phyloP scores from a whole-genome alignment of 352 stramenopile species.

The Lagenidium giganteum region DNA sequence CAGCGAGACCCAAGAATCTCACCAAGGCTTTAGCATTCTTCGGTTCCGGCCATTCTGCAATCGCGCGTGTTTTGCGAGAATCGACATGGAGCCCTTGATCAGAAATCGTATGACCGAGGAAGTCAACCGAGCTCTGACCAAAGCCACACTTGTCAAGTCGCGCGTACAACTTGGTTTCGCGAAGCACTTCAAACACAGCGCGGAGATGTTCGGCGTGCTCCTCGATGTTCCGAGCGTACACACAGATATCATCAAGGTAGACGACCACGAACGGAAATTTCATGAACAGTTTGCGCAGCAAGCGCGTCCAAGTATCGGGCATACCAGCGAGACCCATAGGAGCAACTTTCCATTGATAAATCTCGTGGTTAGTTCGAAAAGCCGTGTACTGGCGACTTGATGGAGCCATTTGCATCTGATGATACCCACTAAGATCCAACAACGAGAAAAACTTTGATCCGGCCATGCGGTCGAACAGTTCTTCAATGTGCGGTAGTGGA shows the following conservation, averaged over 20 bases:
- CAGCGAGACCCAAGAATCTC: constrained; percentile 15
- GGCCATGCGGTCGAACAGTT: no score
- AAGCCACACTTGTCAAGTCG: constrained; percentile 2
- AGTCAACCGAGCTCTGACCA: background rate
- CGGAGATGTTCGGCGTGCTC: constrained; percentile 1
- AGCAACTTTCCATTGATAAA: constrained; percentile 4
- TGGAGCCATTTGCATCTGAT: constrained; percentile 4
- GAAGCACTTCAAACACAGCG: constrained; percentile 4
- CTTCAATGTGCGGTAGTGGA: no score
- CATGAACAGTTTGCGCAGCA: constrained; percentile 3
- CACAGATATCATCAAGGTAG: constrained; percentile 6
- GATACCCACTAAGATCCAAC: constrained; percentile 10
- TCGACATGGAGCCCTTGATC: no score
- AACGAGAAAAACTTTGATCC: no score
- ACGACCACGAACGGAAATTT: constrained; percentile 5
- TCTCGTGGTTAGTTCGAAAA: constrained; percentile 1
- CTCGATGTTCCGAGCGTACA: background rate
- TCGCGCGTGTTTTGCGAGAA: constrained; percentile 5
- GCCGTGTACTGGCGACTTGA: background rate
- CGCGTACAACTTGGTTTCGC: constrained; percentile 8
- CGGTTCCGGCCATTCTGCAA: constrained; percentile 8
- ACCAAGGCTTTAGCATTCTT: constrained; percentile 5
- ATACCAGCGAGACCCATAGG: constrained; percentile 3
- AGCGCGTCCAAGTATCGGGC: constrained; percentile 3
- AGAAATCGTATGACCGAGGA: constrained; percentile 13